Evolutionary conservation across 2,329 filamentous ascomycete species (phyloP), one percentile per base, ranked within the genome.

Genomic region (Arthrobotrys pseudoclavata): DNA sequence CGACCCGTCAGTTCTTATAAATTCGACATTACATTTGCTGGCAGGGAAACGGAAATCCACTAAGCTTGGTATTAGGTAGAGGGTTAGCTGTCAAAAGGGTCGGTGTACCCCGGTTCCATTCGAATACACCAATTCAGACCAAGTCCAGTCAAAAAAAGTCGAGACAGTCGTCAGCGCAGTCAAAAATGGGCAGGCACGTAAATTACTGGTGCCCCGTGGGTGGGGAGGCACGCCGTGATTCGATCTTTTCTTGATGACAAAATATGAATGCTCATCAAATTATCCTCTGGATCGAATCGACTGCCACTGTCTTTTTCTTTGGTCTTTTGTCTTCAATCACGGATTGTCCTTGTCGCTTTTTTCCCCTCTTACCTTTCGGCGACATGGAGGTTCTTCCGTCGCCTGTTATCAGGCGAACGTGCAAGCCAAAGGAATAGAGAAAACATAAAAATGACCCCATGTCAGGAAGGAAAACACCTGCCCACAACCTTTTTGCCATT

Each of bases 391-490:
- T 63, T 57, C 15, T 63, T 60, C 47, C 60, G 66, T 69, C 52
- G 72, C 50, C 60, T 55, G 67, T 76, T 70, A 76, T 76, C 72
- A 70, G 67, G 61, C 62, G 67, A 71, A 53, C 61, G 67, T 63
- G 52, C 52, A 50, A 26, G 9, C 20, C 15, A 34, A 48, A 77
- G 67, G 67, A 70, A 71, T 67, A 67, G 52, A 37, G 50, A 40
- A 53, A 57, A 50, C 18, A 26, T 57, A 20, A 52, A 52, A 37
- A 26, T 48, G 61, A 18, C 61, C 55, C 48, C 69, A 60, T 64
- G 69, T 60, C 50, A 67, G 29, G 20, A 37, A 52, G 57, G 45
- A 55, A 45, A 55, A 34, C 45, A 48, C 20, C 48, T 62, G 52
- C 22, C 48, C 48, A 66, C 37, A 52, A 64, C n/a, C 31, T n/a